Base-by-base conservation (phyloP, 371 early-diverging fungal genomes). In the Zychaea mexicana region DNA sequence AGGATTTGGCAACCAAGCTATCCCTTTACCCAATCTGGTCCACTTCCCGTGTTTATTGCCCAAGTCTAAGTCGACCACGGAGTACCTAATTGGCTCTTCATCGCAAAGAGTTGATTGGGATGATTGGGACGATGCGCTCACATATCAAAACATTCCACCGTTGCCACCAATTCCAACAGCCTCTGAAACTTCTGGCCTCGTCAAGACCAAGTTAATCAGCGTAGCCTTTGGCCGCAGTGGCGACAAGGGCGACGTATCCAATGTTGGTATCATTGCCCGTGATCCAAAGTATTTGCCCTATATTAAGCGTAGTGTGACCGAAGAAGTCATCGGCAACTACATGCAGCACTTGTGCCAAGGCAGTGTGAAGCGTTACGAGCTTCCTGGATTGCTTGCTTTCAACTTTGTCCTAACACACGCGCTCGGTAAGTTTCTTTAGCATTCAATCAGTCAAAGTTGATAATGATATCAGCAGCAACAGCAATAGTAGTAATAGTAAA, bases 201-300 rank as follows among this genome's bases (percentile, higher is more conserved):
- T 70, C 17, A 80, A 82, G 62, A 72, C 78, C 1, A 82, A 79
- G 3, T 72, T 91, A 45, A 84, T 91, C 57, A 73, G 81, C n/a
- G 64, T 91, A 17, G 88, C 88, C 21, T 85, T 82, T 71, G 91
- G 86, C 2, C 79, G 91, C 21, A 89, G 89, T 64, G 91, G 91
- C 15, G 91, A 91, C 67, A 91, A 91, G 66, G 91, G 91, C 17
- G 89, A 91, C 64, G 82, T 86, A 3, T 80, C 83, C 65, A 91
- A 91, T 61, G 72, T 91, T 24, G 91, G 91, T n/a, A 80, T 91
- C 30, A 84, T 91, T 71, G 84, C 86, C 12, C 74, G 91, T 4
- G 84, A 88, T 36, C 81, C 86, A 33, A 77, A 73, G 47, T 86
- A 76, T 57, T 74, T 84, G 33, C 85, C 85, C 60, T 82, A 66